A percentile compares a stretch with the other conserved stretches of the same genome.
Evolutionary conservation across 164 flowering plant species (phyloP).

Genomic region (Dillenia turbinata): DNA sequence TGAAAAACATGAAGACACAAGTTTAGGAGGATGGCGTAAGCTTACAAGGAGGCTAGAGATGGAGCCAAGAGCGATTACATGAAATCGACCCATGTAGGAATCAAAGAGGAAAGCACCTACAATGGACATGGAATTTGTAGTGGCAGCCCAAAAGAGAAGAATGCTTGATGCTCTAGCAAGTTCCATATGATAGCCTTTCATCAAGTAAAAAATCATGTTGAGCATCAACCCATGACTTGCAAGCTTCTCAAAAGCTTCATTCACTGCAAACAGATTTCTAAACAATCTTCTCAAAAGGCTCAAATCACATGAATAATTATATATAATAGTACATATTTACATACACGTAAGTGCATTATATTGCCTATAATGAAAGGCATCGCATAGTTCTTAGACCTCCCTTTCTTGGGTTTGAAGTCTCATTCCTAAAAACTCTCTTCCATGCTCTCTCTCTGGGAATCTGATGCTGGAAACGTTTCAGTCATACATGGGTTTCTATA

Average conservation of each 20-base stretch:
- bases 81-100: conserved; percentile 59
- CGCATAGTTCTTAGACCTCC: conserved; percentile 50
- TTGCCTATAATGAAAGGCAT: conserved; percentile 52
- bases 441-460: neutral
- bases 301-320: neutral
- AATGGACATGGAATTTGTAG: conserved; percentile 33
- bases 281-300: neutral
- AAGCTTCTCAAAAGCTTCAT: conserved; percentile 58
- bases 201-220: conserved; percentile 57
- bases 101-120: conserved; percentile 63
- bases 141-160: conserved; percentile 41
- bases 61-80: conserved; percentile 42
- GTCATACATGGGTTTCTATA: neutral
- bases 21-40: too few species aligned
- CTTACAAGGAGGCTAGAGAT: conserved; percentile 41
- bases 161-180: conserved; percentile 27
- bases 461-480: neutral
- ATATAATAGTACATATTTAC: neutral
- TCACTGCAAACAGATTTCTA: conserved; percentile 24
- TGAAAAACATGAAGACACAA: too few species aligned
- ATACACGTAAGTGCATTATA: neutral
- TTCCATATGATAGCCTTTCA: conserved; percentile 25
- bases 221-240: conserved; percentile 43
- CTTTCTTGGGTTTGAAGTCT: conserved; percentile 7
- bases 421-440: conserved; percentile 5